Evolutionary conservation across 1,284 basidiomycete genomes (phyloP), one percentile per base, ranked within the genome.

Genomic region (Ceratobasidium sp.): DNA sequence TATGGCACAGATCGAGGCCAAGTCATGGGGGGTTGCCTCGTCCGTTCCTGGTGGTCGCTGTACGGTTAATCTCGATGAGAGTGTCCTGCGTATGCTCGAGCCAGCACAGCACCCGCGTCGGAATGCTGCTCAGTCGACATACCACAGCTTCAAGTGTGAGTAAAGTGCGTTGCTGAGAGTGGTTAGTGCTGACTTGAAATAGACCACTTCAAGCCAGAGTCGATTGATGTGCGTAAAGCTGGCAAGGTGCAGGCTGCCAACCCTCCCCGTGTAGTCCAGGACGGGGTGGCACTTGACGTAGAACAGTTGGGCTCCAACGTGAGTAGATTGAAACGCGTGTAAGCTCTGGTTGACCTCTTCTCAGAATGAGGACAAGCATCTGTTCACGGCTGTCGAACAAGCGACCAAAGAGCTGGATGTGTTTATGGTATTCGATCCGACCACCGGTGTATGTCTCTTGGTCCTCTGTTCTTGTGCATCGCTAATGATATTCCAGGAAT

Each of bases 1-100:
- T 59, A 74, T 74, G 71, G 71, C 71, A 50, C 71, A 74, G 59
- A 74, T 74, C 23, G 71, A 74, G 30, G 71, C 71, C 57, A 74
- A 74, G 46, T 74, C 71, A 30, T 74, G 71, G 71, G 71, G 71
- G 7, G 59, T 35, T 50, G 71, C 55, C 7, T 27, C 50, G 6
- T 30, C 41, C 46, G 48, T 74, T 33, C 71, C 71, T 30, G 71
- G 62, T 52, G 71, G 71, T 41, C 71, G 71, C 8, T 64, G 71
- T 30, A 33, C 50, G 10, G 71, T 74, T 74, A 62, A 74, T 64
- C 71, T 74, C 44, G 71, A 74, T 35, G 71, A 74, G 16, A 74
- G 71, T 54, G 71, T 57, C 12, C 71, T 74, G 23, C 71, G 71
- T 18, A 74, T 74, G 71, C 59, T 74, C 4, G 71, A 74, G 59